These are phyloP conservation scores for Saccharomycopsis crataegensis DNA, from an alignment of 1,139 yeast species.

Conservation along the genomic window DNA sequence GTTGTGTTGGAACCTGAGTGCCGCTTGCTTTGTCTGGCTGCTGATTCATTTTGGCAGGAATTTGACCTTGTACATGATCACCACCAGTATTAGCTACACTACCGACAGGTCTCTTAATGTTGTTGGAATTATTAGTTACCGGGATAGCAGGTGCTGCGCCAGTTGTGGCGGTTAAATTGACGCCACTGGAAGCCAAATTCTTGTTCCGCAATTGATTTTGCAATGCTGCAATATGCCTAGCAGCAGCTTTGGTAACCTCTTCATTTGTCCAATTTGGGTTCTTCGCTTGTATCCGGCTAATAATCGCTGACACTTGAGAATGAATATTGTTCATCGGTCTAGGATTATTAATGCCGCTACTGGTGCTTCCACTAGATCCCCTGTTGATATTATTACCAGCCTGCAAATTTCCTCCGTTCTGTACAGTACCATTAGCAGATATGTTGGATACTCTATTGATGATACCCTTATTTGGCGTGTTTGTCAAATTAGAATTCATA, in stretches of 20 bases:
- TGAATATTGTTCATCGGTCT: constrained; percentile 7
- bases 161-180: background rate
- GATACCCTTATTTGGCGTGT: too few species aligned
- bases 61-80: background rate
- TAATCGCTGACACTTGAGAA: constrained; percentile 60
- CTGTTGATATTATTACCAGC: background rate
- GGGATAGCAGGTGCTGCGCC: background rate
- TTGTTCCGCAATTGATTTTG: constrained; percentile 24
- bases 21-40: too few species aligned
- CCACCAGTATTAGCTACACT: background rate
- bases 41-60: too few species aligned
- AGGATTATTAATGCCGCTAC: background rate
- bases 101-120: background rate
- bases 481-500: background rate
- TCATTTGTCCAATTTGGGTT: constrained; percentile 63
- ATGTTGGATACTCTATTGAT: too few species aligned
- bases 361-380: background rate
- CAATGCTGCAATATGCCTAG: constrained; percentile 16
- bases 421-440: too few species aligned
- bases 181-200: constrained; percentile 8
- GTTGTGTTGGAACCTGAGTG: background rate
- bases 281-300: constrained; percentile 60
- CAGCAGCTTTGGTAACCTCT: constrained; percentile 41
- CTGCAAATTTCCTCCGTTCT: too few species aligned
- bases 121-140: background rate